Evolutionary conservation across 805 yeast genomes (phyloP), one percentile per base, ranked within the genome.

Genomic region (Pichia ethanolica): DNA sequence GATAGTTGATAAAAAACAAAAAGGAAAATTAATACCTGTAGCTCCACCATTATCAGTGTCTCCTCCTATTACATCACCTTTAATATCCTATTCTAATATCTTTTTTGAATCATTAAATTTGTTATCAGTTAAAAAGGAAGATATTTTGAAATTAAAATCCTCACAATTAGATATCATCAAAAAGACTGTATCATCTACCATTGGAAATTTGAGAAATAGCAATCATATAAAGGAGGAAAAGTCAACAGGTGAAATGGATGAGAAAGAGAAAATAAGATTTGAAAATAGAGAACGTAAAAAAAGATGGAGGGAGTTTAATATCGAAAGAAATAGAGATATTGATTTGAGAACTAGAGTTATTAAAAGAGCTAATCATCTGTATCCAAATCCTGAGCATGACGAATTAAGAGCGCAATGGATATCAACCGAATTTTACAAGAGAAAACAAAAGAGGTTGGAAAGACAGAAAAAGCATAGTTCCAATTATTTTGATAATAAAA

Each of bases 291-390:
- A 81, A 47, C 71, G 96, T 25, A 88, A 88, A 68, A 82, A 85
- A 67, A 77, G 78, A 56, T 88, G 96, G 96, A 73, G 96, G 59
- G 90, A 81, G 55, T 82, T 79, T 30, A 89, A 91, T 61, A 76
- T 78, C 8, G 83, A 83, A 52, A 74, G 93, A 55, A 90, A 90
- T 65, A 83, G 87, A 68, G 96, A 89, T 63, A 84, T 88, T 59
- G 98, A 91, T 61, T 70, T 91, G 48, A 74, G 95, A 46, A 79
- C 86, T 0, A 72, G 98, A 48, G 82, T 91, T 25, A 74, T 78
- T 54, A 83, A 83, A 55, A 72, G 93, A 39, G 97, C 97, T 0
- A 71, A 69, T 37, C 68, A 66, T 20, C 67, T 83, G 56, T 89
- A 79, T 67, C 93, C 96, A 1, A 75, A 71, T 9, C 71, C 67